Evolutionary conservation across 1,284 basidiomycete species (phyloP).

Genomic region (Leccinum fallax): DNA sequence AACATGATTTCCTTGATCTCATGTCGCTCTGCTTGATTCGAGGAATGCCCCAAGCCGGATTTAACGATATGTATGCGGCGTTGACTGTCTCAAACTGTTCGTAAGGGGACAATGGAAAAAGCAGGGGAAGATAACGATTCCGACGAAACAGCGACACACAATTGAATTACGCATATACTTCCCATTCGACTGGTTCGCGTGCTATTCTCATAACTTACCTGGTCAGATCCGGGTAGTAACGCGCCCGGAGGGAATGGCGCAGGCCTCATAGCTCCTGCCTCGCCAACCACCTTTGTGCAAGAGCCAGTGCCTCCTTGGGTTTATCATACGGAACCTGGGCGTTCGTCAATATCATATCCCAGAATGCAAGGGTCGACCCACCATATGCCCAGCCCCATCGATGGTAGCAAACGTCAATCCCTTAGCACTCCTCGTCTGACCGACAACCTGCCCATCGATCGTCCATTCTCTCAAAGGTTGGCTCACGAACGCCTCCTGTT

Average conservation of each 20-base stretch:
- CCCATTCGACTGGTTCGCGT: neutral
- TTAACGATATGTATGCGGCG: no score
- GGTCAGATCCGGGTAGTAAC: neutral
- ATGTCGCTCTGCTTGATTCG: neutral
- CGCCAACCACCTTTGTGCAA: slow-evolving; percentile 57
- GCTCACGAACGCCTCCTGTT: slow-evolving; percentile 50
- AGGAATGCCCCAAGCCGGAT: no score
- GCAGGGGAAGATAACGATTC: neutral
- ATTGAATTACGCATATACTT: neutral
- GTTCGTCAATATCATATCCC: slow-evolving; percentile 6
- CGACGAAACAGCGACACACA: neutral
- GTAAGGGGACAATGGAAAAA: neutral
- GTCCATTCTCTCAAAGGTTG: slow-evolving; percentile 58
- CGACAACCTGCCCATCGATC: slow-evolving; percentile 49
- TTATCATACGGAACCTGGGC: slow-evolving; percentile 64
- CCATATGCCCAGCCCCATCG: slow-evolving; percentile 66
- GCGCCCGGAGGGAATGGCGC: neutral
- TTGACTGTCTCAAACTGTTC: no score
- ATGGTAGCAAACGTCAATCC: slow-evolving; percentile 67
- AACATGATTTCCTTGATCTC: neutral
- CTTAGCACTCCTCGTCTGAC: slow-evolving; percentile 56
- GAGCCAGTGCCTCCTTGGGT: slow-evolving; percentile 51
- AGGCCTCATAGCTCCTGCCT: slow-evolving; percentile 34
- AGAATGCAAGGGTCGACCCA: slow-evolving; percentile 31
- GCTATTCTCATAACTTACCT: neutral